Percentiles rank a stretch among this genome's conserved stretches.
Evolutionary conservation across 2,329 filamentous ascomycete species (phyloP).

Genomic region (Pseudopyrenochaeta lycopersici): DNA sequence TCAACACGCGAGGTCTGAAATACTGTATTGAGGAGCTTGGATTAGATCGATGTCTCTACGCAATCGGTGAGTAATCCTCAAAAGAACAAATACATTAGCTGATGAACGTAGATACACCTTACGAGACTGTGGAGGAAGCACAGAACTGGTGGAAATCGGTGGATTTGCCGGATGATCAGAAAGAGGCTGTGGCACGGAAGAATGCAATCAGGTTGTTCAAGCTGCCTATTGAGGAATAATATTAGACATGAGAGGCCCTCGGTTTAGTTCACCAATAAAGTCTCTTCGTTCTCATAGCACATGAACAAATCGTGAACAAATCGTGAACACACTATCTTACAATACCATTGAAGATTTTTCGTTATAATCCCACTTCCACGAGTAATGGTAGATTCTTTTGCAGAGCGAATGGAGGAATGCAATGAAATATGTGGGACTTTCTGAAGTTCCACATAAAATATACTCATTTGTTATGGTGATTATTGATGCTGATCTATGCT

Average conservation of each 20-base stretch:
- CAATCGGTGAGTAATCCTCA: conserved; percentile 39
- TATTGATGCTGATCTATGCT: conserved; percentile 1
- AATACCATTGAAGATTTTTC: not conserved
- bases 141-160: conserved; percentile 41
- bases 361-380: not conserved
- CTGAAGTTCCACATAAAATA: not conserved
- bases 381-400: not conserved
- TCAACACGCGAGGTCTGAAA: conserved; percentile 52
- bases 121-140: conserved; percentile 34
- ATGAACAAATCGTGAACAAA: too few species aligned
- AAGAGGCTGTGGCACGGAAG: conserved; percentile 33
- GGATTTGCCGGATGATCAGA: conserved; percentile 35
- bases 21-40: conserved; percentile 54
- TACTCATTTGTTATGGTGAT: not conserved
- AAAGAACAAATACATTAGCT: not conserved
- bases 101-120: conserved; percentile 35
- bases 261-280: too few species aligned
- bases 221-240: conserved; percentile 27
- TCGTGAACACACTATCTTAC: too few species aligned
- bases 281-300: too few species aligned
- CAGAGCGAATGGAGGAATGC: not conserved
- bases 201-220: conserved; percentile 40
- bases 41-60: conserved; percentile 51
- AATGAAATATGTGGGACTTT: not conserved
- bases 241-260: too few species aligned